Base-by-base conservation (phyloP, 352 stramenopile genomes). In the Phytophthora ohioensis region DNA sequence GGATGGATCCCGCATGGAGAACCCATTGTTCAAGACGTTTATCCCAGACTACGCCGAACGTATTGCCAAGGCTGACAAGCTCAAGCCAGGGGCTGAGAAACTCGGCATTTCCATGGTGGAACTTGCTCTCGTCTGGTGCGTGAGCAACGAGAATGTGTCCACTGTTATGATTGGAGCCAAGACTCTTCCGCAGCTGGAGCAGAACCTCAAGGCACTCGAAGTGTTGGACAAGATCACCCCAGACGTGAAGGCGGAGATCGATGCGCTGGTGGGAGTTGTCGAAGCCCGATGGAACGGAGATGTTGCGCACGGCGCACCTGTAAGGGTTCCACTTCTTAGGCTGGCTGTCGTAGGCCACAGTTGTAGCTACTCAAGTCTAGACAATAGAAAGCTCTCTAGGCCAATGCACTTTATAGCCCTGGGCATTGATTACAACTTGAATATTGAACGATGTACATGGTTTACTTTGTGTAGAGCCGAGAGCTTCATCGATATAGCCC, bases 141-240 rank as follows among this genome's bases (percentile, higher is more conserved):
- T 79, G 12, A 76, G 75, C 38, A 91, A 91, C 59, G 51, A 59
- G 7, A 82, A 89, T 17, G 84, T 90, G 9, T 84, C 76, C 21
- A 89, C 73, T 2, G 82, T 92, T 12, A 65, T 93, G 12, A 45
- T 89, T n/a, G 85, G 85, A 5, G 81, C 84, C 13, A 87, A 61
- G 45, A 89, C 67, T 0, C 38, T 69, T 4, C 8, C 60, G 0
- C 85, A 92, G 56, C 64, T 93, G 11, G 71, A 91, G 35, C 79
- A 88, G 49, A 93, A 91, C 57, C 53, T 91, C 39, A 64, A 79
- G 55, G 73, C 79, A 8, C 35, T 90, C 31, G 54, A 38, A 27
- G 65, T 81, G n/a, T 46, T 78, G 41, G 45, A 68, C 21, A 87
- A 85, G 71, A 66, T 91, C 39, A 91, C 80, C 0, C 67, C 74